Conservation (phyloP, 1,284 basidiomycete species). For the Porodaedalea pini region DNA sequence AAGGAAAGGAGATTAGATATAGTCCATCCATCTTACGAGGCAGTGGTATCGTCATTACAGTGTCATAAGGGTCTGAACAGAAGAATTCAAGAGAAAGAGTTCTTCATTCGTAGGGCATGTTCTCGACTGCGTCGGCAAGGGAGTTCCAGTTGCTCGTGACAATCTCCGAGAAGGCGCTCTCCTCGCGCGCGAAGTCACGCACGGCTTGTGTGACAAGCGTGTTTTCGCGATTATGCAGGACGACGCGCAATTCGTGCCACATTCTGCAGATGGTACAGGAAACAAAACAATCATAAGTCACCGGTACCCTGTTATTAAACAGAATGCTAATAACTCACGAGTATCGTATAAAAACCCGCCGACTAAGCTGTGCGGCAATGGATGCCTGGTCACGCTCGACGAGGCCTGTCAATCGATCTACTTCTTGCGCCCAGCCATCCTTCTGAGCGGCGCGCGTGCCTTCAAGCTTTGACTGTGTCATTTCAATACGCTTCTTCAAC, state of each 20-base stretch:
- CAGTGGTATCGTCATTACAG: not conserved
- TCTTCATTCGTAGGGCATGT: conserved; percentile 78
- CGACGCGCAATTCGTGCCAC: conserved; percentile 89
- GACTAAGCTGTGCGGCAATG: conserved; percentile 64
- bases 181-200: conserved; percentile 69
- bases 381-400: conserved; percentile 77
- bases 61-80: not conserved
- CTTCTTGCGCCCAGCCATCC: conserved; percentile 80
- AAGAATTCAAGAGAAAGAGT: not conserved
- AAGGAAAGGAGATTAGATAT: not conserved
- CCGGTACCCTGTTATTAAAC: not conserved
- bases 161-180: conserved; percentile 59
- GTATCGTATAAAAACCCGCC: conserved; percentile 80
- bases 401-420: conserved; percentile 60
- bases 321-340: conserved; percentile 62
- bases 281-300: not conserved
- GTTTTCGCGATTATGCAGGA: conserved; percentile 85
- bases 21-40: not conserved
- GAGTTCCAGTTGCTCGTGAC: conserved; percentile 71
- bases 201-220: conserved; percentile 72
- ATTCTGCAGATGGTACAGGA: conserved; percentile 45
- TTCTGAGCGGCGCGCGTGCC: conserved; percentile 63
- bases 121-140: conserved; percentile 63
- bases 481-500: conserved; percentile 80
- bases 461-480: conserved; percentile 72